Evolutionary conservation across 257 asterid genomes (phyloP).

Genomic region (Avicennia marina): DNA sequence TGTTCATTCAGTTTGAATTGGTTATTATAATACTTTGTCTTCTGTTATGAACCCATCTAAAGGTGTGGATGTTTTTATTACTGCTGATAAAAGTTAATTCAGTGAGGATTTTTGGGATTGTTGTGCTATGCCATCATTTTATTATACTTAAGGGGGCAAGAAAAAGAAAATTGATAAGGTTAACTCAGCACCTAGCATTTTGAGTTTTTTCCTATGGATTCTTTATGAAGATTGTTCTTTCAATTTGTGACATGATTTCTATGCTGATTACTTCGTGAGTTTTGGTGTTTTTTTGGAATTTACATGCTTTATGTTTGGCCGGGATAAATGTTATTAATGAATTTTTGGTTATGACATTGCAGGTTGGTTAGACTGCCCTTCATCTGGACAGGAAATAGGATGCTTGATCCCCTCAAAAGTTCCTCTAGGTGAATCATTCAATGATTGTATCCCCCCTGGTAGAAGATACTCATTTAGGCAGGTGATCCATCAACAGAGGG

Average conservation of each 20-base stretch:
- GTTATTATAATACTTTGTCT: background rate
- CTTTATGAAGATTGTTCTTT: background rate
- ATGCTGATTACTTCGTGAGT: no score
- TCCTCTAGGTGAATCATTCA: slow-evolving; percentile 82
- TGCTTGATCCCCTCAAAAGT: slow-evolving; percentile 90
- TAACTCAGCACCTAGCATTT: background rate
- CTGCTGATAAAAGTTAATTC: background rate
- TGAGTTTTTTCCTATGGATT: background rate
- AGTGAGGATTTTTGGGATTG: background rate
- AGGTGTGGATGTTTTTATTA: background rate
- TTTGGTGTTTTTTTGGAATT: no score
- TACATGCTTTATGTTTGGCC: no score
- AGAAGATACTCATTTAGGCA: slow-evolving; percentile 89
- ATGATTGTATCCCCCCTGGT: slow-evolving; percentile 69
- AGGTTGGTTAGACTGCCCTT: slow-evolving; percentile 99
- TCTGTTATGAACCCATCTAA: background rate
- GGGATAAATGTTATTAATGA: slow-evolving; percentile 5
- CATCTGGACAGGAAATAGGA: slow-evolving; percentile 70
- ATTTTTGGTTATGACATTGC: slow-evolving; percentile 19
- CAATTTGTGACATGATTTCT: slow-evolving; percentile 1
- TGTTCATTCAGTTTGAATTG: slow-evolving; percentile 6
- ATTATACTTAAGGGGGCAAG: background rate
- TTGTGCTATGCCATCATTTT: background rate
- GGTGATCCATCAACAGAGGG: slow-evolving; percentile 83
- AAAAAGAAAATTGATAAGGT: background rate